These are phyloP conservation scores for Bretziella fagacearum DNA, from an alignment of 2,329 filamentous ascomycete species.

Conservation along the genomic window DNA sequence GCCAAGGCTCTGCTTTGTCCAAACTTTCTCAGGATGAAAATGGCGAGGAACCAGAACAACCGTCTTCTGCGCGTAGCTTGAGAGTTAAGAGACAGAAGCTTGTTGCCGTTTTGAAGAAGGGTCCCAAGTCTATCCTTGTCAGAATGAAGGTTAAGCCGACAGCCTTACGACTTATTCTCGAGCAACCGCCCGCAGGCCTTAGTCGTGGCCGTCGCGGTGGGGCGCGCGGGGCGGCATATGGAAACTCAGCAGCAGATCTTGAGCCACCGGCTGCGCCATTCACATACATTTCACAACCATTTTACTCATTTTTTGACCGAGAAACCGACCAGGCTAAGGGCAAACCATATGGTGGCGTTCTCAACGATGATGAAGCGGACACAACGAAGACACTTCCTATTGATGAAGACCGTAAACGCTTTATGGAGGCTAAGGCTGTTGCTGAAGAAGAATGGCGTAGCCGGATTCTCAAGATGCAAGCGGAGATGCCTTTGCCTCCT, in stretches of 20 bases:
- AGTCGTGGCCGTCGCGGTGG: conserved; percentile 8
- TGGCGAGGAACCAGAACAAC: conserved; percentile 20
- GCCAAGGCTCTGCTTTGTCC: conserved; percentile 11
- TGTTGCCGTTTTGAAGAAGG: conserved; percentile 16
- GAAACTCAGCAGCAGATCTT: background rate
- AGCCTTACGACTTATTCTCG: conserved; percentile 42
- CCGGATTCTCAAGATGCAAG: conserved; percentile 41
- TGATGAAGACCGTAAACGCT: conserved; percentile 63
- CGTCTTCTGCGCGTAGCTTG: conserved; percentile 6
- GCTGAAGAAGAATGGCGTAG: conserved; percentile 85
- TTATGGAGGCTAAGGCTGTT: conserved; percentile 76
- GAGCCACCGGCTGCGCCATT: conserved; percentile 36
- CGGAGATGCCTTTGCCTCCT: conserved; percentile 42
- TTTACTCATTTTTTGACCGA: conserved; percentile 77
- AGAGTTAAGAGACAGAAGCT: conserved; percentile 8
- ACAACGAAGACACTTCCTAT: conserved; percentile 76
- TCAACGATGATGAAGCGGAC: conserved; percentile 77
- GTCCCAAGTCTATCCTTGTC: conserved; percentile 33
- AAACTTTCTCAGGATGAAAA: conserved; percentile 19
- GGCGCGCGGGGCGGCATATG: conserved; percentile 4
- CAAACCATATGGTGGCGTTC: conserved; percentile 88
- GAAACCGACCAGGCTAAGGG: conserved; percentile 78
- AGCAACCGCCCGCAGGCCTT: conserved; percentile 7
- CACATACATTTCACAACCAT: conserved; percentile 51
- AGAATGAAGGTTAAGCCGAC: conserved; percentile 39